Percentiles rank a stretch among this genome's conserved stretches.
These are phyloP conservation scores for Talaromyces sp. DNA, from an alignment of 2,329 filamentous ascomycete genomes.

Conservation along the genomic window DNA sequence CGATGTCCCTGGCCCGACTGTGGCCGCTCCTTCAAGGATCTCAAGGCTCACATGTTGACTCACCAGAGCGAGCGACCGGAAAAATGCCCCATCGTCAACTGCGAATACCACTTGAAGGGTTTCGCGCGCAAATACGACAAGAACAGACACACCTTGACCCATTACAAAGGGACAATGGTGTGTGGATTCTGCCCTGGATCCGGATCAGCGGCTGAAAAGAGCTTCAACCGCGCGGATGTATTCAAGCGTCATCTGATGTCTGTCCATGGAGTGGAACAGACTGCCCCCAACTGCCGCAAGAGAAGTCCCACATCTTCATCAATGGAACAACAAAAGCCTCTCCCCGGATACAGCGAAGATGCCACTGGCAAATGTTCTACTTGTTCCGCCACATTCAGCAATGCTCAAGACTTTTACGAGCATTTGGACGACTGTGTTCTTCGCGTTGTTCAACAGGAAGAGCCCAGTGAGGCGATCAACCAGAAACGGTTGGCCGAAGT, in stretches of 20 bases:
- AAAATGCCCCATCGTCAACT: slow-evolving; percentile 89
- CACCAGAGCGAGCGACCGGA: slow-evolving; percentile 88
- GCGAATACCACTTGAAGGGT: slow-evolving; percentile 87
- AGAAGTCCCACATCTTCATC: slow-evolving; percentile 51
- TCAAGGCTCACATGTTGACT: slow-evolving; percentile 92
- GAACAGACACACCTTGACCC: slow-evolving; percentile 87
- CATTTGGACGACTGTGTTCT: slow-evolving; percentile 74
- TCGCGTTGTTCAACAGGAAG: slow-evolving; percentile 59
- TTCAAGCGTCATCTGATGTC: slow-evolving; percentile 93
- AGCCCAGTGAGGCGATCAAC: slow-evolving; percentile 58
- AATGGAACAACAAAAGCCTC: slow-evolving; percentile 53
- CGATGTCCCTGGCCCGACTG: slow-evolving; percentile 81
- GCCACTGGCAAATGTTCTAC: slow-evolving; percentile 88
- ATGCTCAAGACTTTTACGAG: slow-evolving; percentile 95
- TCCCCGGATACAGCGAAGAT: slow-evolving; percentile 68
- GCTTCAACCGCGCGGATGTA: slow-evolving; percentile 90
- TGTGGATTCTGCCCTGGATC: slow-evolving; percentile 91
- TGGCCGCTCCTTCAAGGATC: slow-evolving; percentile 81
- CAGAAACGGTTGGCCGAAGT: slow-evolving; percentile 56
- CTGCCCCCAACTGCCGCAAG: slow-evolving; percentile 85
- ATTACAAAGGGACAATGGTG: slow-evolving; percentile 97
- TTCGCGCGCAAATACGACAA: slow-evolving; percentile 96
- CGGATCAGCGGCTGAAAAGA: slow-evolving; percentile 86
- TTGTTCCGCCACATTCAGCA: slow-evolving; percentile 77
- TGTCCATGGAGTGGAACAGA: slow-evolving; percentile 89